Evolutionary conservation across 495 filamentous ascomycete species (phyloP).

Genomic region (Emericellopsis terricola): DNA sequence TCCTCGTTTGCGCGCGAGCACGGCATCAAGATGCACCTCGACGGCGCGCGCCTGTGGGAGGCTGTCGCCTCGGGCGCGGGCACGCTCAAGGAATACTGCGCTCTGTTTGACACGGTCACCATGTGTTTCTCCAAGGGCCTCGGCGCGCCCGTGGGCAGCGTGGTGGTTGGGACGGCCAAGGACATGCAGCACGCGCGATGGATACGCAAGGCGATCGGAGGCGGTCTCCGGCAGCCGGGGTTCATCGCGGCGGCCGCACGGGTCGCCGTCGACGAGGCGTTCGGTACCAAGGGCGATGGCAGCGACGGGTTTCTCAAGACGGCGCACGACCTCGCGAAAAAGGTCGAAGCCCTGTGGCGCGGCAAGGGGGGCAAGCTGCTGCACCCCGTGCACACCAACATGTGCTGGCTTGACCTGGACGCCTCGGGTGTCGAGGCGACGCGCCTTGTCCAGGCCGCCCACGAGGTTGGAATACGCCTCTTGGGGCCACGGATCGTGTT

Average conservation of each 20-base stretch:
- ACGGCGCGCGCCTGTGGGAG: conserved; percentile 77
- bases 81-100: conserved; percentile 46
- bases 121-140: conserved; percentile 83
- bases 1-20: conserved; percentile 48
- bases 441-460: conserved; percentile 21
- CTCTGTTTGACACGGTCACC: conserved; percentile 60
- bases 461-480: conserved; percentile 33
- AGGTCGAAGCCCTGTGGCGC: conserved; percentile 45
- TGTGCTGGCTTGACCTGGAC: conserved; percentile 58
- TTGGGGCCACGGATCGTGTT: conserved; percentile 37
- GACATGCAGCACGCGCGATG: conserved; percentile 60
- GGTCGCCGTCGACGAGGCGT: conserved; percentile 49
- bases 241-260: conserved; percentile 38
- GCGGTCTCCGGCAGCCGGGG: conserved; percentile 58
- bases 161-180: conserved; percentile 46
- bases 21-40: conserved; percentile 57
- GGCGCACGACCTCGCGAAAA: conserved; percentile 47
- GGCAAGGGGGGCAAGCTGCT: conserved; percentile 38
- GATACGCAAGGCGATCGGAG: conserved; percentile 73
- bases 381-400: conserved; percentile 69
- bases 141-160: conserved; percentile 72
- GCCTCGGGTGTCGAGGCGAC: conserved; percentile 26
- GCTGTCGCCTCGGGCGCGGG: conserved; percentile 42
- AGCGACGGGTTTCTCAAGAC: conserved; percentile 43
- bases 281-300: conserved; percentile 39